phyloP scores from a whole-genome alignment of 169 alveolate genomes.

The Plasmodium gonderi region DNA sequence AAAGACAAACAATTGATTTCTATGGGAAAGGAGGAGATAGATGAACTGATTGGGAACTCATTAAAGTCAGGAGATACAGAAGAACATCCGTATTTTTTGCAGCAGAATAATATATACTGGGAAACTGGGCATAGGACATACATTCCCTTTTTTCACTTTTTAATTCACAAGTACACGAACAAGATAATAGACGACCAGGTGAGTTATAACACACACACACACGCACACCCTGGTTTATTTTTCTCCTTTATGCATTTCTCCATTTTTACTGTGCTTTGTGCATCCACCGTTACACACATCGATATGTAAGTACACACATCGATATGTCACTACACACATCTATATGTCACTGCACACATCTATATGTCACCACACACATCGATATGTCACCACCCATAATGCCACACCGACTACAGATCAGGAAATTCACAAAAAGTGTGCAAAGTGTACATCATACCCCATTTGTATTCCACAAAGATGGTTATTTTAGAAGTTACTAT shows the following conservation, averaged over 20 bases:
- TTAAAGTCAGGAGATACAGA: conserved; percentile 37
- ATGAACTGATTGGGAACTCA: conserved; percentile 41
- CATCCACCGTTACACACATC: no score
- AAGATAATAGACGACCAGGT: conserved; percentile 89
- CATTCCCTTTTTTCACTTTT: conserved; percentile 86
- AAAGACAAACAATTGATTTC: neutral
- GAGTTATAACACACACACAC: neutral
- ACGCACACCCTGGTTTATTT: neutral
- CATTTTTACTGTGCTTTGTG: neutral
- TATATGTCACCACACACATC: no score
- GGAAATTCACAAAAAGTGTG: conserved; percentile 80
- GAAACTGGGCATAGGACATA: conserved; percentile 91
- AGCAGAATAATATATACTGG: conserved; percentile 89
- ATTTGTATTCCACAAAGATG: conserved; percentile 85
- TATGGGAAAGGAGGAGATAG: conserved; percentile 13
- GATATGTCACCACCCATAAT: neutral
- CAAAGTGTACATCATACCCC: conserved; percentile 87
- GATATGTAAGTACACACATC: no score
- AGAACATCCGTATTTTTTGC: conserved; percentile 75
- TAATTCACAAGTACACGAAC: conserved; percentile 85
- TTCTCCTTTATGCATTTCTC: no score
- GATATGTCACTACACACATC: no score
- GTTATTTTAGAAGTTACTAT: conserved; percentile 84
- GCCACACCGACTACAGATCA: conserved; percentile 62
- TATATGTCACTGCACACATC: no score